Conservation (phyloP, 805 yeast species). For the Saturnispora ahearnii region DNA sequence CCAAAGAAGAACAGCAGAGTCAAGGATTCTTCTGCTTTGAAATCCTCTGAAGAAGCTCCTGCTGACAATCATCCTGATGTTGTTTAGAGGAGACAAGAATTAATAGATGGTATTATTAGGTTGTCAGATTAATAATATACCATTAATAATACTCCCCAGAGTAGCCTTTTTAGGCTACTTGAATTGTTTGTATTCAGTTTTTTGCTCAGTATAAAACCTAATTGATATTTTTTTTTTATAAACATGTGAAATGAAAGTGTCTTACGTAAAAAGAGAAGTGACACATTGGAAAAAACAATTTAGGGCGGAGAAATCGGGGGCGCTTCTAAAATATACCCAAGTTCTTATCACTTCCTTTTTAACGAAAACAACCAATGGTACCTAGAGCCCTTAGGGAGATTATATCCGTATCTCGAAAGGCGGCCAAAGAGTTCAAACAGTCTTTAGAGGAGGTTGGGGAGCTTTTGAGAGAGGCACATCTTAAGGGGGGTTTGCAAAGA, state of each 20-base stretch:
- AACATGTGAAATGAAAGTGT: no score
- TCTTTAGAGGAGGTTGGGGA: slow-evolving; percentile 41
- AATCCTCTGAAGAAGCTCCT: slow-evolving; percentile 14
- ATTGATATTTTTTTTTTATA: no score
- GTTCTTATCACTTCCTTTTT: neutral
- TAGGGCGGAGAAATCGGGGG: neutral
- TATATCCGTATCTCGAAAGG: slow-evolving; percentile 36
- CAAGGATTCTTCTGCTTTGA: slow-evolving; percentile 18
- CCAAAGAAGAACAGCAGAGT: slow-evolving; percentile 47
- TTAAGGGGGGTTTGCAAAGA: slow-evolving; percentile 24
- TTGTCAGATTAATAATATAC: no score
- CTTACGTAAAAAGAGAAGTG: neutral
- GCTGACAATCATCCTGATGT: slow-evolving; percentile 11
- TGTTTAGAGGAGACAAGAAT: neutral
- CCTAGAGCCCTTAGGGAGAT: slow-evolving; percentile 31
- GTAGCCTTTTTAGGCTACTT: no score
- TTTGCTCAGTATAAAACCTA: no score
- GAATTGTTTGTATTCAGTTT: no score
- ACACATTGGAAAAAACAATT: neutral
- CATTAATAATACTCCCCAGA: no score
- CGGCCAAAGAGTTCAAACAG: slow-evolving; percentile 39
- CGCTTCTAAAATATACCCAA: neutral
- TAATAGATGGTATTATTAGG: neutral
- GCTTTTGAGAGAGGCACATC: slow-evolving; percentile 25
- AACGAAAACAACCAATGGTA: slow-evolving; percentile 9